Base-by-base conservation (phyloP, 2,329 filamentous ascomycete species). In the Diplocarpon mali region DNA sequence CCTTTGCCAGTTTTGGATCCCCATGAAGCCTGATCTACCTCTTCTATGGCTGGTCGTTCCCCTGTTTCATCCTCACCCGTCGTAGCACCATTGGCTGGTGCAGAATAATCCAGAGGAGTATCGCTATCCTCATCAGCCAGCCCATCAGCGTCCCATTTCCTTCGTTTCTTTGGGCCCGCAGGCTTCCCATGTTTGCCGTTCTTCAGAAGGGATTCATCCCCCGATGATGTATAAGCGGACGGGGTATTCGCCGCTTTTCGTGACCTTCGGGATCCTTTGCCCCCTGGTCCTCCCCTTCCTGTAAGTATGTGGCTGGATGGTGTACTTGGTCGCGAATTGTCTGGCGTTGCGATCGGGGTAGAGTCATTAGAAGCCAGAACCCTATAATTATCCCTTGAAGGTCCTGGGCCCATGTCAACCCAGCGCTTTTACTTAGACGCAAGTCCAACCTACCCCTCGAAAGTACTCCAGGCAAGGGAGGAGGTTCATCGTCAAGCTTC, bases 101-200 rank as follows among this genome's bases (percentile, higher is more conserved):
- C 75, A n/a, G 92, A 98, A 65, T 96, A 98, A 66, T 98, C 92
- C 29, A 98, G 72, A 47, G 85, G 78, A 13, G 82, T 72, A 56
- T 78, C 78, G 48, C 85, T 84, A 46, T 83, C 77, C 46, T 87
- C 90, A 52, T 89, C 85, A 6, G 86, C 87, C 55, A 83, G 70
- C 3, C 92, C 92, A 61, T 95, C 86, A 5, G 84, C 85, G 59
- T 89, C 85, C 92, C 92, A 98, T 60, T 84, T 88, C 51, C 92
- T 79, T 57, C 86, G 86, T 63, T 87, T 89, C 70, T 96, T 96
- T 8, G 68, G 71, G 11, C 71, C 65, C 53, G 77, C 78, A 20
- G 70, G 61, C 62, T 69, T 60, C 54, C 57, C 60, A 36, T 64
- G 69, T 64, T 79, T 85, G 37, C 63, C 64, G 57, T 78, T 80